Evolutionary conservation across 768 basidiomycete species (phyloP), one percentile per base, ranked within the genome.

Genomic region (Coprinellus micaceus): DNA sequence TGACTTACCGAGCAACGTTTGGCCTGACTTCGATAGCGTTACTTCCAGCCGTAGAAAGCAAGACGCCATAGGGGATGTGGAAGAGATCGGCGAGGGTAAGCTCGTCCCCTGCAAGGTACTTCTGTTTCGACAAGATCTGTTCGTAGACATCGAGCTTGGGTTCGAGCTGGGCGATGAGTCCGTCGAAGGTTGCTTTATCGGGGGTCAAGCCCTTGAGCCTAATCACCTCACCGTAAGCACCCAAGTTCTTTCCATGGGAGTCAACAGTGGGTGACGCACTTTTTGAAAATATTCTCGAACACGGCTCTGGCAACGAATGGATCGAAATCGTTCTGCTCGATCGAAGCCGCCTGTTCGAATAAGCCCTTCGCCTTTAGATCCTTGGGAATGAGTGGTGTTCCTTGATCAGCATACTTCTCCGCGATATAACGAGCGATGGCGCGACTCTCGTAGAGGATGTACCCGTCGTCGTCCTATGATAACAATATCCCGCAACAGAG

Each of bases 401-500:
- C 84, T 61, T 83, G 77, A 46, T 69, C 43, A 0, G 76, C 66
- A 59, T 85, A 82, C 63, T 86, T 88, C 55, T 67, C 67, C 26
- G 75, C 78, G 58, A 88, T 64, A 66, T 88, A 89, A 15, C 83
- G 80, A 4, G 64, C 64, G 51, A 88, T 86, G 0, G 84, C 84
- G 28, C 84, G 81, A 36, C 77, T 78, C 63, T 86, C 85, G 68
- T 78, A 86, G 17, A 90, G 61, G 54, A 78, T 68, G 66, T 88
- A 81, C 2, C 84, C 86, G 37, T 83, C 84, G 22, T 87, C 85
- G 49, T 83, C 74, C 77, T 46, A 15, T 28, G 36, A 40, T 11
- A 7, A 6, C 28, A 30, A 13, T 33, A 33, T 6, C 7, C 33
- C 7, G 33, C 13, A 33, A 33, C 7, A 33, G 13, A 13, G 33